Evolutionary conservation across 805 yeast genomes (phyloP).

Genomic region (Yamadazyma endophytica): DNA sequence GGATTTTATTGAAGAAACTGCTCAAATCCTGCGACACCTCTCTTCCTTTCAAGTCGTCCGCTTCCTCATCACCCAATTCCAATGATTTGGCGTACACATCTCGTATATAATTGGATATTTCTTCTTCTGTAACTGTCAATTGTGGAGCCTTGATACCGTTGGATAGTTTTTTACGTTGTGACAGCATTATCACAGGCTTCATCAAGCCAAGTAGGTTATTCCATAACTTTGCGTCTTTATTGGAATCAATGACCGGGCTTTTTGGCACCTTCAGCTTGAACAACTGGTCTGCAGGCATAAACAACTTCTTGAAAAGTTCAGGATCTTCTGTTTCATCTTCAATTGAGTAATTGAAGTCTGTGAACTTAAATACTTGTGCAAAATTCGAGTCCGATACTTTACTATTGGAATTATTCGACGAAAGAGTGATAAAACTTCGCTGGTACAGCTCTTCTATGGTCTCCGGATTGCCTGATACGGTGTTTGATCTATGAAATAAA

Average conservation of each 20-base stretch:
- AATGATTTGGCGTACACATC: constrained; percentile 5
- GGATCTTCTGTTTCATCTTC: constrained; percentile 16
- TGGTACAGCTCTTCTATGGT: constrained; percentile 2
- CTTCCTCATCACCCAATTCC: constrained; percentile 9
- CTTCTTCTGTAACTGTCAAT: constrained; percentile 26
- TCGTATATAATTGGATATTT: constrained; percentile 18
- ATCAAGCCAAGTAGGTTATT: constrained; percentile 15
- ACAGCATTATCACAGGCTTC: constrained; percentile 22
- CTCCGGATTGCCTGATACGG: constrained; percentile 4
- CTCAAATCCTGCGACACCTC: constrained; percentile 27
- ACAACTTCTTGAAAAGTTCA: constrained; percentile 24
- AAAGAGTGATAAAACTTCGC: constrained; percentile 17
- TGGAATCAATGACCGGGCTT: constrained; percentile 12
- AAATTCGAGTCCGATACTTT: constrained; percentile 23
- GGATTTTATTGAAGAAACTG: constrained; percentile 19
- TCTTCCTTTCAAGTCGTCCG: constrained; percentile 20
- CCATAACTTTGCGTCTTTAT: constrained; percentile 12
- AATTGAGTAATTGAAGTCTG: constrained; percentile 24
- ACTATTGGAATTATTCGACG: constrained; percentile 34
- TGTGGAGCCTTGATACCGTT: constrained; percentile 20
- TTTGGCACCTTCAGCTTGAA: constrained; percentile 16
- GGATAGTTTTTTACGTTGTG: constrained; percentile 17
- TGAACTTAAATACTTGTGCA: constrained; percentile 30
- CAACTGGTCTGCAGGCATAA: constrained; percentile 34
- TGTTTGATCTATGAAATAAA: constrained; percentile 28